Base-by-base conservation (phyloP, 2,329 filamentous ascomycete genomes). In the Fusarium tuaranense region DNA sequence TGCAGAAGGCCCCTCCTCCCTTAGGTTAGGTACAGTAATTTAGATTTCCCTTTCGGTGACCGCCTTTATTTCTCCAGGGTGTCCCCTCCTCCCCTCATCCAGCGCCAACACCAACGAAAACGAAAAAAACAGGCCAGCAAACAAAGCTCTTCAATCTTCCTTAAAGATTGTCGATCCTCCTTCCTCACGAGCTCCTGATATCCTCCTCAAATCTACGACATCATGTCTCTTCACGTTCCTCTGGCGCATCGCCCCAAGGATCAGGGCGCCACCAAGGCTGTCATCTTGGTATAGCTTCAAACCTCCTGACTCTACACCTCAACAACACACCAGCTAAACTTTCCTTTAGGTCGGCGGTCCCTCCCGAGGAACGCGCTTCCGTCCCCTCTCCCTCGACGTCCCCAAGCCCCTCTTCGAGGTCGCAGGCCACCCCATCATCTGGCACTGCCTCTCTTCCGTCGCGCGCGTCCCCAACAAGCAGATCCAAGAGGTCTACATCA, bases 401-500 rank as follows among this genome's bases (percentile, higher is more conserved):
- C 97, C 97, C 79, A 98, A 98, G 95, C 97, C 97, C 75, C 94
- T 99, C 78, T 98, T 99, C 87, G 96, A 98, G 84, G 95, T 99
- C 81, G 97, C 97, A 78, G 97, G 97, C 79, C 97, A 99, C 86
- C 95, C 96, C 79, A 98, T 99, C 87, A 95, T 98, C 87, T 96
- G 95, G 90, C 97, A 99, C 88, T 98, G 95, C 88, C 91, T 99
- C 83, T 94, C 93, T 80, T 95, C 97, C 80, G 90, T 98, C 81
- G 92, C 94, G 76, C 97, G 95, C 83, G 94, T 98, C 70, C 93
- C 94, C 80, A 93, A 94, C 81, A 90, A 84, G 76, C 81, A 84
- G 74, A 94, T 99, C 84, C 94, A 95, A 82, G 97, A 99, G 86
- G 96, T 99, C 79, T 95, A 97, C 87, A 92, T 99, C 81, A 97